A percentile compares a stretch with the other conserved stretches of the same genome.
phyloP scores from a whole-genome alignment of 768 basidiomycete species.

The Hirschioporus abietinus region DNA sequence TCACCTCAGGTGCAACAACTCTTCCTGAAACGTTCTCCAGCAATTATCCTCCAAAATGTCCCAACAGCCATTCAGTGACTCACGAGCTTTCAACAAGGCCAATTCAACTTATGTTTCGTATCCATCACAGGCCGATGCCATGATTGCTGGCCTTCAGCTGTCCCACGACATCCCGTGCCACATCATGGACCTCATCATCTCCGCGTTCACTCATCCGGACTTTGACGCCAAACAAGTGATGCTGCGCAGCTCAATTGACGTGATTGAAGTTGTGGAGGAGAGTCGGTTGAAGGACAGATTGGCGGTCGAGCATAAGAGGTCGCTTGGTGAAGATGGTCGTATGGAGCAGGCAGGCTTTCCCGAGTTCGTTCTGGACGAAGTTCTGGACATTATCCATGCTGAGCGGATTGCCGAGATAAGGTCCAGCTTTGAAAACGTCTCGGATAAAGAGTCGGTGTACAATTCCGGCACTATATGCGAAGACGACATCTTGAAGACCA shows the following conservation, averaged over 20 bases:
- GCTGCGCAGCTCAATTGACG: neutral
- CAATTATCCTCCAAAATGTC: no score
- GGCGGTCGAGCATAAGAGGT: neutral
- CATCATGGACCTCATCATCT: neutral
- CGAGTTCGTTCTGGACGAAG: neutral
- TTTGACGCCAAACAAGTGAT: neutral
- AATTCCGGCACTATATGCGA: neutral
- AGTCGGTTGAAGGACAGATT: neutral
- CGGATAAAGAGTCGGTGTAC: no score
- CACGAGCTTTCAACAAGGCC: neutral
- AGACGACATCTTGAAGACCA: neutral
- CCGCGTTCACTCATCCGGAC: neutral
- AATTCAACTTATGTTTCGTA: neutral
- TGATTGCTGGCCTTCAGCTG: neutral
- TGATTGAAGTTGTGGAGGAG: neutral
- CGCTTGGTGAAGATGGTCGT: neutral
- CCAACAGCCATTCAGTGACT: neutral
- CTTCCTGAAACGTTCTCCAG: no score
- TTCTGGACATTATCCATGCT: neutral
- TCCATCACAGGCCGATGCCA: neutral
- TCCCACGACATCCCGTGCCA: neutral
- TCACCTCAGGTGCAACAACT: no score
- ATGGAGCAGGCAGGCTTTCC: neutral
- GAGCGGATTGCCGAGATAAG: neutral
- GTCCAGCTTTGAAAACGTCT: neutral